Evolutionary conservation across 768 basidiomycete genomes (phyloP).

Genomic region (Amanita thiersii): DNA sequence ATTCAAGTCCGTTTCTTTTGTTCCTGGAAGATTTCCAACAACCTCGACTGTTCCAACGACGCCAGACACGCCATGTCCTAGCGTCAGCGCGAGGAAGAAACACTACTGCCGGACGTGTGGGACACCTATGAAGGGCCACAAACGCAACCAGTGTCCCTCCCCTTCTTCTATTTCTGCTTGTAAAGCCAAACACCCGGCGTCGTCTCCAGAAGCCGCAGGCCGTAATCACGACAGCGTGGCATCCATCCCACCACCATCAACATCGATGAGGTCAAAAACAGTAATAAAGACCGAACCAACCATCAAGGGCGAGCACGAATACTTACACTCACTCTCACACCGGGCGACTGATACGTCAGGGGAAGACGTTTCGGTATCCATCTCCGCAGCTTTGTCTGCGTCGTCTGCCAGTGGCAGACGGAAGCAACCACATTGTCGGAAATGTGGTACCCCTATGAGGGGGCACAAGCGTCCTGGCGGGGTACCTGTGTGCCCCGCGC

Average conservation of each 20-base stretch:
- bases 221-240: no score
- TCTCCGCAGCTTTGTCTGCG: not conserved
- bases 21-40: no score
- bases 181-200: not conserved
- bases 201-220: not conserved
- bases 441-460: conserved; percentile 5
- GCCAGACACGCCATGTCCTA: not conserved
- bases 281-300: not conserved
- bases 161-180: not conserved
- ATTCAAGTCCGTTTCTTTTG: no score
- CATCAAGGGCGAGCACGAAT: not conserved
- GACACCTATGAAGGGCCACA: conserved; percentile 4
- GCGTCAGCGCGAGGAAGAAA: not conserved
- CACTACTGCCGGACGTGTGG: not conserved
- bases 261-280: not conserved
- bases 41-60: no score
- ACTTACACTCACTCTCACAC: no score
- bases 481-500: not conserved
- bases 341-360: no score
- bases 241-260: no score
- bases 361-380: no score
- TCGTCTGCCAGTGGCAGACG: not conserved
- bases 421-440: not conserved
- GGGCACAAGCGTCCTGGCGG: conserved; percentile 7
- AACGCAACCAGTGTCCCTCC: not conserved